Evolutionary conservation across 164 flowering plant species (phyloP).

Genomic region (Vitis rotundifolia): DNA sequence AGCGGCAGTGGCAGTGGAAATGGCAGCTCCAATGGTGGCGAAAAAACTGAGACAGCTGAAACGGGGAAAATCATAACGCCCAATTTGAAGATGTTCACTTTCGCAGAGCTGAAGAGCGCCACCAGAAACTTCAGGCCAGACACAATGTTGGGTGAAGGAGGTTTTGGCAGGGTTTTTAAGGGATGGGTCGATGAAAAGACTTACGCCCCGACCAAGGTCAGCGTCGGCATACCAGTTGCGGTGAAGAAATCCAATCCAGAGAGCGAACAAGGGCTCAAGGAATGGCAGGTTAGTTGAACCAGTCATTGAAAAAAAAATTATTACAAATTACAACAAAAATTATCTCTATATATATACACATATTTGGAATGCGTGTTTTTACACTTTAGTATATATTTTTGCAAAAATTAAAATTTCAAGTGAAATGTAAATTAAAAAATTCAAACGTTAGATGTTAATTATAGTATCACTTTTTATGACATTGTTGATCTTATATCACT

Average conservation of each 20-base stretch:
- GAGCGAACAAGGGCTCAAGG: constrained; percentile 47
- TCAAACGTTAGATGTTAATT: too few relatives aligned
- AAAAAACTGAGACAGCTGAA: not conserved
- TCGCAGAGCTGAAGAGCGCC: constrained; percentile 46
- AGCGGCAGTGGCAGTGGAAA: not conserved
- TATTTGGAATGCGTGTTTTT: too few relatives aligned
- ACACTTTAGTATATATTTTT: too few relatives aligned
- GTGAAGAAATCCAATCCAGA: constrained; percentile 56
- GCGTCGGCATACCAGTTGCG: constrained; percentile 56
- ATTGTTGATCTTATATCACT: too few relatives aligned
- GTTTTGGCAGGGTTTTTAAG: constrained; percentile 62
- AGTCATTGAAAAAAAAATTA: too few relatives aligned
- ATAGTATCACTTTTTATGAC: too few relatives aligned
- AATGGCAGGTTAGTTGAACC: constrained; percentile 49
- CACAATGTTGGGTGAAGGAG: constrained; percentile 56
- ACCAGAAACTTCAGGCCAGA: constrained; percentile 61
- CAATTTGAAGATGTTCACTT: constrained; percentile 27
- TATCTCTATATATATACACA: too few relatives aligned
- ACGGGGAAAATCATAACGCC: not conserved
- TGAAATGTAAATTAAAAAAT: too few relatives aligned
- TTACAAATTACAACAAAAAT: too few relatives aligned
- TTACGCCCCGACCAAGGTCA: constrained; percentile 41
- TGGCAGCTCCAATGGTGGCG: not conserved
- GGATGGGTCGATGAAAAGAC: constrained; percentile 59
- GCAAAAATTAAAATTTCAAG: too few relatives aligned